Conservation (phyloP, 176 grass and related monocot species). For the Oropetium thomaeum region DNA sequence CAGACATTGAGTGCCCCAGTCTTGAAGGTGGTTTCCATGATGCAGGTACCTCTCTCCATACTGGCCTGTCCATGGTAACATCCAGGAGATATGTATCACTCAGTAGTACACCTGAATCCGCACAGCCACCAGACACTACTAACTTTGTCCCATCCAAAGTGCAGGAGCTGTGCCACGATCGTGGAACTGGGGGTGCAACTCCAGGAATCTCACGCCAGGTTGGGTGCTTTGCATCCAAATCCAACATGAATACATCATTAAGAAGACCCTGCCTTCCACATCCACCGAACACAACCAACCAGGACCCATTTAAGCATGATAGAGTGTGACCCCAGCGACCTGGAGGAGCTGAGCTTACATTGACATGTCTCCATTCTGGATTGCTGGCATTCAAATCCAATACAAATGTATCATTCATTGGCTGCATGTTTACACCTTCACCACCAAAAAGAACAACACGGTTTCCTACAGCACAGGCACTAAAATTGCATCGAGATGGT, state of each 20-base stretch:
- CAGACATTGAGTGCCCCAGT: conserved; percentile 76
- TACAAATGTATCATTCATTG: conserved; percentile 94
- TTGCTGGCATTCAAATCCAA: conserved; percentile 91
- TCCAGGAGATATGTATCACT: conserved; percentile 91
- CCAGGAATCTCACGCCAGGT: conserved; percentile 88
- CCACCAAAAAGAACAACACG: conserved; percentile 90
- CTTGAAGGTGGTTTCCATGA: conserved; percentile 86
- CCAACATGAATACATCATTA: conserved; percentile 91
- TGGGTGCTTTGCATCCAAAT: conserved; percentile 86
- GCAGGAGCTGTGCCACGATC: conserved; percentile 92
- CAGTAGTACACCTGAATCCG: conserved; percentile 85
- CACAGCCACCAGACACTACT: conserved; percentile 92
- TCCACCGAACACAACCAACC: conserved; percentile 87
- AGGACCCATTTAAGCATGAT: conserved; percentile 84
- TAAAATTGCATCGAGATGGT: conserved; percentile 94
- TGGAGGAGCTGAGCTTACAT: conserved; percentile 74
- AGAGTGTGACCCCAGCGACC: conserved; percentile 89
- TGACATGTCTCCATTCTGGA: conserved; percentile 87
- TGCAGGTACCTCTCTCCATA: conserved; percentile 86
- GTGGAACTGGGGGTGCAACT: conserved; percentile 76
- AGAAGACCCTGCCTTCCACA: conserved; percentile 81
- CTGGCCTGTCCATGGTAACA: conserved; percentile 81
- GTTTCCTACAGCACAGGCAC: conserved; percentile 91
- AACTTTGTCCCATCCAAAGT: conserved; percentile 83
- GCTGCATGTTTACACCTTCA: conserved; percentile 96